These are phyloP conservation scores for Sphaceloma murrayae DNA, from an alignment of 2,329 filamentous ascomycete genomes.

Conservation along the genomic window DNA sequence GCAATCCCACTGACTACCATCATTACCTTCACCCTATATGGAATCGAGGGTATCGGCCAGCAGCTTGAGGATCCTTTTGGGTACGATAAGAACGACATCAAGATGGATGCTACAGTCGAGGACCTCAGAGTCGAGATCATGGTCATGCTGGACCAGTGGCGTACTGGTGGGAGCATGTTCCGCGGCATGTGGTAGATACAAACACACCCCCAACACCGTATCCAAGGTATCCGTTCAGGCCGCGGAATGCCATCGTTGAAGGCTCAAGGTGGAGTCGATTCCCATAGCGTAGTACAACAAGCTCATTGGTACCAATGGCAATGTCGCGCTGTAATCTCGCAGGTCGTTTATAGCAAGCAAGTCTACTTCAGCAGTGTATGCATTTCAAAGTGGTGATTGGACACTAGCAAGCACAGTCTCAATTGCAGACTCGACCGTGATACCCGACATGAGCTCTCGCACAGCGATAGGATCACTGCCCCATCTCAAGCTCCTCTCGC, in stretches of 20 bases:
- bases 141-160: conserved; percentile 19
- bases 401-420: conserved; percentile 49
- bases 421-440: conserved; percentile 47
- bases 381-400: conserved; percentile 42
- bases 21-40: conserved; percentile 55
- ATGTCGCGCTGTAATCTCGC: background rate
- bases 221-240: too few species aligned
- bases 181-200: too few species aligned
- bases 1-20: conserved; percentile 49
- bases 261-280: too few species aligned
- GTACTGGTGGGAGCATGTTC: conserved; percentile 16
- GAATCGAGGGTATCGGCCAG: conserved; percentile 53
- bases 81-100: conserved; percentile 57
- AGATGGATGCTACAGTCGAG: conserved; percentile 56
- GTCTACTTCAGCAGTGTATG: background rate
- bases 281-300: too few species aligned
- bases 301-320: too few species aligned
- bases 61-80: conserved; percentile 59
- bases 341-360: background rate
- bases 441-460: conserved; percentile 51
- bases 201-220: too few species aligned
- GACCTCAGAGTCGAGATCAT: conserved; percentile 38
- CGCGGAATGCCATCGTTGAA: too few species aligned
- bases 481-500: conserved; percentile 87
- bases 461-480: conserved; percentile 70